Percentiles rank a stretch among this genome's conserved stretches.
Conservation (phyloP, 495 filamentous ascomycete species). For the Oidiodendron maius region DNA sequence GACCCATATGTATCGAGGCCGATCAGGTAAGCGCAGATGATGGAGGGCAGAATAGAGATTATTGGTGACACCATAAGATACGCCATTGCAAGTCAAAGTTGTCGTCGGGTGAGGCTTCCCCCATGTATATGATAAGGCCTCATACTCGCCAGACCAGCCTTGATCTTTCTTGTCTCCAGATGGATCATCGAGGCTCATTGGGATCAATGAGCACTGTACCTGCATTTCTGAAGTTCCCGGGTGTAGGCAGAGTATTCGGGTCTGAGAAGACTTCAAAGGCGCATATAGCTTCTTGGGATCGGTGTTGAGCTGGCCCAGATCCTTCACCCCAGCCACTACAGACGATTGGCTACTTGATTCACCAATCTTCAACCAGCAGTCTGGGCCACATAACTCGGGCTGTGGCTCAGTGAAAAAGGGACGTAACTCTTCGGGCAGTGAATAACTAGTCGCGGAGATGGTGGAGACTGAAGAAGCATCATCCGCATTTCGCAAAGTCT, state of each 20-base stretch:
- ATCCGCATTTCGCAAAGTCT: too few species aligned
- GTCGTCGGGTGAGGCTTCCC: neutral
- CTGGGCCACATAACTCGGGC: too few species aligned
- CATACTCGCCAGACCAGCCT: neutral
- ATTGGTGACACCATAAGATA: neutral
- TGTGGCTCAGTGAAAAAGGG: too few species aligned
- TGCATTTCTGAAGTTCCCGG: neutral
- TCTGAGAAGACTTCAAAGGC: neutral
- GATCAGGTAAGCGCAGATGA: neutral
- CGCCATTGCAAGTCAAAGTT: neutral
- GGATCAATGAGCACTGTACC: neutral
- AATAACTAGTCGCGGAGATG: too few species aligned
- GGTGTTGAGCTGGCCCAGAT: neutral
- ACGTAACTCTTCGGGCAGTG: too few species aligned
- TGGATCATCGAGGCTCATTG: neutral
- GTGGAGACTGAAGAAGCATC: too few species aligned
- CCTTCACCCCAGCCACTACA: neutral
- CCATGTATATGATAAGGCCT: neutral
- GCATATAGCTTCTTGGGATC: neutral
- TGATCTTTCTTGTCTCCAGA: neutral
- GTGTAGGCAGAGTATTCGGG: neutral
- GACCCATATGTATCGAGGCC: slow-evolving; percentile 9
- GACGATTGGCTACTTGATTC: neutral
- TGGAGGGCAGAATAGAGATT: neutral
- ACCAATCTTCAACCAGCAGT: neutral